These are phyloP conservation scores for Sungouiozyma ichnusensis DNA, from an alignment of 805 yeast genomes.

Conservation along the genomic window DNA sequence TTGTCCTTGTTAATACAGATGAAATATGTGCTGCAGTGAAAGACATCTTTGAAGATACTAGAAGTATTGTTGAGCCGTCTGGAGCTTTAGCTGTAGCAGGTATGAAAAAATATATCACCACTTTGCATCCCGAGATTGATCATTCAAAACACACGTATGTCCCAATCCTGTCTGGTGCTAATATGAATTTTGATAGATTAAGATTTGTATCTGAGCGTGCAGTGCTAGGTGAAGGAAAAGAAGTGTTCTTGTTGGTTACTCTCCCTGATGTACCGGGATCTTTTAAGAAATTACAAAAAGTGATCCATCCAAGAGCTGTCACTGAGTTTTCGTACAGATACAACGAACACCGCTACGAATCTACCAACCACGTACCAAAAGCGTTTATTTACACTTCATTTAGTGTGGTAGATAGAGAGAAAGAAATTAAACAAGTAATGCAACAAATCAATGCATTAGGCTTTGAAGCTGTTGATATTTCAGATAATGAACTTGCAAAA, in stretches of 20 bases:
- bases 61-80: constrained; percentile 90
- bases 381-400: constrained; percentile 88
- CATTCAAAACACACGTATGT: constrained; percentile 64
- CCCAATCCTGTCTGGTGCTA: constrained; percentile 90
- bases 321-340: constrained; percentile 92
- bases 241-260: constrained; percentile 79
- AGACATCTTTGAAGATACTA: constrained; percentile 91
- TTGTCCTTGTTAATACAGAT: constrained; percentile 76
- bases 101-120: constrained; percentile 64
- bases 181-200: constrained; percentile 93
- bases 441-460: constrained; percentile 50
- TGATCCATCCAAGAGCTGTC: constrained; percentile 78
- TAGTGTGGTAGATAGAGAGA: constrained; percentile 63
- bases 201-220: constrained; percentile 97
- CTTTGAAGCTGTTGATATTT: constrained; percentile 70
- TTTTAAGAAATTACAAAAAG: constrained; percentile 62
- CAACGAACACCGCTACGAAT: constrained; percentile 32
- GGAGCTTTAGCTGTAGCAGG: constrained; percentile 98
- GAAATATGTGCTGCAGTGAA: constrained; percentile 96
- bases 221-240: constrained; percentile 95
- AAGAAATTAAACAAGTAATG: constrained; percentile 59
- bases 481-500: constrained; percentile 91
- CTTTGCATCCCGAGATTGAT: constrained; percentile 53
- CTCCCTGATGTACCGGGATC: constrained; percentile 93
- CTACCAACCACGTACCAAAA: constrained; percentile 30